Evolutionary conservation across 2,329 filamentous ascomycete species (phyloP).

Genomic region (Aspergillus texensis): DNA sequence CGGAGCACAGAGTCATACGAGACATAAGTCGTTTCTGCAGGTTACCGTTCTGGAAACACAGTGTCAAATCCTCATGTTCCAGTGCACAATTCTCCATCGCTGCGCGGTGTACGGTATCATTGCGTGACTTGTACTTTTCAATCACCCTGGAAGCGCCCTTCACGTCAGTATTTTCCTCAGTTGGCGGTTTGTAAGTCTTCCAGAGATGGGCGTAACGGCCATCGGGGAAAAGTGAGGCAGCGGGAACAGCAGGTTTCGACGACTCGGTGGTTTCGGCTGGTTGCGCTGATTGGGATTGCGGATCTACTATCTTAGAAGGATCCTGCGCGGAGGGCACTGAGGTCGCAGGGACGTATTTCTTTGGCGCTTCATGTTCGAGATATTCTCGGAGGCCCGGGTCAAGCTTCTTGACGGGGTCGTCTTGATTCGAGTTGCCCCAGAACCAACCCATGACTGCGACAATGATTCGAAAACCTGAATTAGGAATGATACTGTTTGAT

Average conservation of each 20-base stretch:
- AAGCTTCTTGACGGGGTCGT: slow-evolving; percentile 72
- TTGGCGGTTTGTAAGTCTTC: slow-evolving; percentile 82
- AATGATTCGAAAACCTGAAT: neutral
- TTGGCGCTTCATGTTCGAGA: slow-evolving; percentile 77
- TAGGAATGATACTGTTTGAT: neutral
- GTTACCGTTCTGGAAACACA: slow-evolving; percentile 76
- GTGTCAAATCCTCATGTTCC: slow-evolving; percentile 79
- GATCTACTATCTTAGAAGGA: slow-evolving; percentile 22
- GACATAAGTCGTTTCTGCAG: slow-evolving; percentile 59
- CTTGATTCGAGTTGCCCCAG: slow-evolving; percentile 56
- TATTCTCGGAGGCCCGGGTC: slow-evolving; percentile 84
- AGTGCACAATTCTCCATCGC: slow-evolving; percentile 92
- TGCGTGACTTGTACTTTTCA: slow-evolving; percentile 81
- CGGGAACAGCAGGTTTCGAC: slow-evolving; percentile 38
- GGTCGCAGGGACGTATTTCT: slow-evolving; percentile 60
- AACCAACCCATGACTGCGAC: slow-evolving; percentile 60
- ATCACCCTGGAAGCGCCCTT: slow-evolving; percentile 83
- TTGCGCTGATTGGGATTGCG: slow-evolving; percentile 27
- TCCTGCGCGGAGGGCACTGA: slow-evolving; percentile 24
- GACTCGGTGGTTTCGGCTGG: slow-evolving; percentile 27
- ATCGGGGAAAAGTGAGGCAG: slow-evolving; percentile 66
- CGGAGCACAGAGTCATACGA: slow-evolving; percentile 74
- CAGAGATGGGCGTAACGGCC: slow-evolving; percentile 84
- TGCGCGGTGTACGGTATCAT: slow-evolving; percentile 73
- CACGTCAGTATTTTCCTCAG: slow-evolving; percentile 68